Conservation (phyloP, 495 filamentous ascomycete genomes). For the Penicillium psychrofluorescens region DNA sequence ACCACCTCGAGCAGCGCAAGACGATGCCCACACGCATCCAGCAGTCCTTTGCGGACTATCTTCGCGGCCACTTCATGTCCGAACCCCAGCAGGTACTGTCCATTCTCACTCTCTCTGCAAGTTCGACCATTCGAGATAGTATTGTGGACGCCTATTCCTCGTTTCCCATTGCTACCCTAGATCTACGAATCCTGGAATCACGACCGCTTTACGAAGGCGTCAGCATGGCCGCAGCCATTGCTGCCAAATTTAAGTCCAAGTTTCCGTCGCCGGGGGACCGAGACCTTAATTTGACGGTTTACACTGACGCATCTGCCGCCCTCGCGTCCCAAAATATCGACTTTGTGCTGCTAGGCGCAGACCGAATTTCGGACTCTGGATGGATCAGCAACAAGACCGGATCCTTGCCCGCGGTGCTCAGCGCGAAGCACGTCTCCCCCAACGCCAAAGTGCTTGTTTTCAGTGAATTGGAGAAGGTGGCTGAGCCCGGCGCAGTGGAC, state of each 20-base stretch:
- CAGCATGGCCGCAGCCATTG: constrained; percentile 41
- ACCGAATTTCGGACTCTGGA: constrained; percentile 44
- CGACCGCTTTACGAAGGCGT: constrained; percentile 60
- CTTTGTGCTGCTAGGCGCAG: constrained; percentile 55
- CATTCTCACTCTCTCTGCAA: constrained; percentile 52
- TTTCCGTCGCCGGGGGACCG: constrained; percentile 7
- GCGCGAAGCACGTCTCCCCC: constrained; percentile 37
- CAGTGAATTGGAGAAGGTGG: constrained; percentile 55
- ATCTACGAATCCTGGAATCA: constrained; percentile 57
- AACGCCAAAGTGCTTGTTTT: constrained; percentile 43
- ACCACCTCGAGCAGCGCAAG: constrained; percentile 22
- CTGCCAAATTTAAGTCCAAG: constrained; percentile 21
- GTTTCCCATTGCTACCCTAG: constrained; percentile 27
- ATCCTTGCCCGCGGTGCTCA: constrained; percentile 47
- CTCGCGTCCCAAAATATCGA: constrained; percentile 40
- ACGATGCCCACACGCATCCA: constrained; percentile 18
- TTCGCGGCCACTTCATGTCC: constrained; percentile 18
- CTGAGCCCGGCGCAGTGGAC: constrained; percentile 29
- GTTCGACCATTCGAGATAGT: constrained; percentile 49
- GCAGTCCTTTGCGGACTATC: constrained; percentile 27
- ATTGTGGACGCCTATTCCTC: constrained; percentile 23
- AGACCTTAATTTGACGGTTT: constrained; percentile 37
- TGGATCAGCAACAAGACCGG: constrained; percentile 63
- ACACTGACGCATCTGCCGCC: constrained; percentile 55
- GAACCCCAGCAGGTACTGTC: constrained; percentile 3